Percentiles rank a stretch among this genome's conserved stretches.
phyloP scores from a whole-genome alignment of 176 grass and related monocot species.

The Paspalum notatum region DNA sequence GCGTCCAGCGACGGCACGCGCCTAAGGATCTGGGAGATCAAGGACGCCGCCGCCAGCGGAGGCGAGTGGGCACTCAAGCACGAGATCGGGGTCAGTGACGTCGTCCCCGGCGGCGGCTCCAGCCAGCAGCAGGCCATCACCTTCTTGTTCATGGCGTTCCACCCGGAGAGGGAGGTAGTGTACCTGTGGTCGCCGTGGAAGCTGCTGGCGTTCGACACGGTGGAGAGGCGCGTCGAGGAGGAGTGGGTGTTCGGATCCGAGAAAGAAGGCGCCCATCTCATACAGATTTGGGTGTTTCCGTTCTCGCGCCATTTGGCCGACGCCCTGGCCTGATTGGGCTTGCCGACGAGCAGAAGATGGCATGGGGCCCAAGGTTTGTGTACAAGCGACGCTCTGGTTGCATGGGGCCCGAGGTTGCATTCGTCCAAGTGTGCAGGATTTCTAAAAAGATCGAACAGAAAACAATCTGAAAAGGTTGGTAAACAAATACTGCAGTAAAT shows the following conservation, averaged over 20 bases:
- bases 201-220: constrained; percentile 64
- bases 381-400: not conserved
- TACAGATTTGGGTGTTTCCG: constrained; percentile 86
- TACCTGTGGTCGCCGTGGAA: constrained; percentile 75
- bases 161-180: constrained; percentile 77
- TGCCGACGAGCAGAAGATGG: not conserved
- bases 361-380: not conserved
- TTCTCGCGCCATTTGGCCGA: constrained; percentile 69
- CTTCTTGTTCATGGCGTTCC: constrained; percentile 74
- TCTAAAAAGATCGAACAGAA: no score
- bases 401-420: no score
- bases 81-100: constrained; percentile 51
- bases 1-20: constrained; percentile 54
- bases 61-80: constrained; percentile 60
- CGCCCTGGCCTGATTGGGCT: constrained; percentile 47
- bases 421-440: not conserved
- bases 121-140: constrained; percentile 14
- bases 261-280: constrained; percentile 61
- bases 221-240: constrained; percentile 48
- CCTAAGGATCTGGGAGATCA: constrained; percentile 72
- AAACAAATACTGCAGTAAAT: no score
- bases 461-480: no score
- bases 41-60: not conserved
- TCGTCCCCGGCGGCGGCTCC: constrained; percentile 21
- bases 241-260: constrained; percentile 56